Evolutionary conservation across 2,329 filamentous ascomycete species (phyloP), one percentile per base, ranked within the genome.

Genomic region (Paecilomyces sp.): DNA sequence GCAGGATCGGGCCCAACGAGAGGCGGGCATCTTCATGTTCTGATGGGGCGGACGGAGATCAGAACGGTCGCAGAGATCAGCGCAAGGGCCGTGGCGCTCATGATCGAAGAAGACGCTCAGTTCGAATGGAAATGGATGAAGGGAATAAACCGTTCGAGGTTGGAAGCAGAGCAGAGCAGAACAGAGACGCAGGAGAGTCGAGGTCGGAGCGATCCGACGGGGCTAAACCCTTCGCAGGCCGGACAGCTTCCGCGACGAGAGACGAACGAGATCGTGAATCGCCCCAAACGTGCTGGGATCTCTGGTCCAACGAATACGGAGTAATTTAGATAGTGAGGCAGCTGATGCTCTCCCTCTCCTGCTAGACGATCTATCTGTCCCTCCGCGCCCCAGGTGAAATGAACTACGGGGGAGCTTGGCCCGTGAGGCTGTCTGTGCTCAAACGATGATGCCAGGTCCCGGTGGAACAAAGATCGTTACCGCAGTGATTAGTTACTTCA

Each of bases 361-460:
- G 4, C 25, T 22, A 22, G 22, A 28, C 25, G 3, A 28, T 28
- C 25, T 28, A 28, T 47, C 15, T 18, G n/a, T 47, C 41, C 41
- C 41, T 47, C 41, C 41, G 8, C 36, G 13, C 36, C 36, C 36
- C 41, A 18, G 5, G 31, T 11, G 8, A 33, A 33, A 1, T 33
- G 25, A 47, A 47, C 25, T 57, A 28, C 55, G 25, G 55, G 25
- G 55, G 55, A 33, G 55, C 8, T 28, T 57, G 55, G 55, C 36
- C 55, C 55, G 55, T 57, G 55, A 57, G 25, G 36, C 36, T 57
- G 55, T 57, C 55, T 57, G 55, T 57, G 55, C 55, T 55, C 54
- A 30, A 28, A 54, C 52, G 30, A 52, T 31, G 24, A 22, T 28
- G 25, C 25, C 25, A 28, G 25, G 25, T 28, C 25, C 25, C 25